Evolutionary conservation across 2,329 filamentous ascomycete genomes (phyloP).

Genomic region (Cercospora zeae-maydis): DNA sequence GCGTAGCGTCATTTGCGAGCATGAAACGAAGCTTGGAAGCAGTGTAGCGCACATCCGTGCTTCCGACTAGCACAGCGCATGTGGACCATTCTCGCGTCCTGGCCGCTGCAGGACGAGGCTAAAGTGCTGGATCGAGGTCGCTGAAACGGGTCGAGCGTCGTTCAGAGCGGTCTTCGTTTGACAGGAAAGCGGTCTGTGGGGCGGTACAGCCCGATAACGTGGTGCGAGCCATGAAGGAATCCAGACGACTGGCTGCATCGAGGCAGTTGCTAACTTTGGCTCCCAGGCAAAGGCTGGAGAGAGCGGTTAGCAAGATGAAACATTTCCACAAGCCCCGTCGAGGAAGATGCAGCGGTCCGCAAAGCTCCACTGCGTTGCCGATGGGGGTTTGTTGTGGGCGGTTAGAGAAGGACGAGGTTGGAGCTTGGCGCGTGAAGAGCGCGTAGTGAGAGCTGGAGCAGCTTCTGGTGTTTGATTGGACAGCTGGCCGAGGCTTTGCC

Average conservation of each 20-base stretch:
- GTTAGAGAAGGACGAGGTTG: slow-evolving; percentile 18
- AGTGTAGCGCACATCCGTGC: slow-evolving; percentile 27
- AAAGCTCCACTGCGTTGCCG: slow-evolving; percentile 12
- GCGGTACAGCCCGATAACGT: slow-evolving; percentile 14
- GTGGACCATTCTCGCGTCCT: slow-evolving; percentile 15
- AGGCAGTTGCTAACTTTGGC: slow-evolving; percentile 22
- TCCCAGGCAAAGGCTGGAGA: slow-evolving; percentile 24
- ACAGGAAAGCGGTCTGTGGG: slow-evolving; percentile 10
- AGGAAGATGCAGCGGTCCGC: slow-evolving; percentile 18
- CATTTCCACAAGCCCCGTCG: slow-evolving; percentile 19
- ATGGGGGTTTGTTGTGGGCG: slow-evolving; percentile 16
- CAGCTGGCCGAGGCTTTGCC: background rate
- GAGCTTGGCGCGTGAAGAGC: slow-evolving; percentile 16
- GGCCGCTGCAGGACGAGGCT: slow-evolving; percentile 10
- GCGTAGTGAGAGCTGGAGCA: slow-evolving; percentile 3
- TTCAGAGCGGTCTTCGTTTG: slow-evolving; percentile 13
- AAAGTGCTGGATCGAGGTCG: slow-evolving; percentile 11
- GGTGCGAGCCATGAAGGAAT: slow-evolving; percentile 11
- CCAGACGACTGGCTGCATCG: slow-evolving; percentile 21
- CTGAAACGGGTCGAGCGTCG: slow-evolving; percentile 20
- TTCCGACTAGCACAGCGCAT: slow-evolving; percentile 8
- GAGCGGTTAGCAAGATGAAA: slow-evolving; percentile 35
- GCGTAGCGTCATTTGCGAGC: slow-evolving; percentile 23
- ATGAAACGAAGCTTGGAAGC: slow-evolving; percentile 31
- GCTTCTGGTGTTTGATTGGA: background rate